Evolutionary conservation across 2,329 filamentous ascomycete species (phyloP), one percentile per base, ranked within the genome.

Genomic region (Microdochium bolleyi): DNA sequence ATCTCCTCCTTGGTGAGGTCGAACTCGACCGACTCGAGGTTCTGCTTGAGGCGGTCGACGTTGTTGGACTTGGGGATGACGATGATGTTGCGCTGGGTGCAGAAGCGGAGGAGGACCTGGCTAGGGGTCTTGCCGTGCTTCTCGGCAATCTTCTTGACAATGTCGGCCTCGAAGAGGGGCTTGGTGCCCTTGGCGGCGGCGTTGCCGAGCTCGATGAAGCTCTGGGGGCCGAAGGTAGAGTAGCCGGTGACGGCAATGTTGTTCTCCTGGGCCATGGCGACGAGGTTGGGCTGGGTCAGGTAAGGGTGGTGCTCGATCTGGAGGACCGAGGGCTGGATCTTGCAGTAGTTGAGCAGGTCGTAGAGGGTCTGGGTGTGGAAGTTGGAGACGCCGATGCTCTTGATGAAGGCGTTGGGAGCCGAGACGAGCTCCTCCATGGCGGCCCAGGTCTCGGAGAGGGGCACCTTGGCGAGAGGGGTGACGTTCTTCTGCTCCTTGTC

Each of bases 281-380:
- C 65, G 49, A 85, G 70, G 9, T 73, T 70, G 34, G 71, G 67
- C 68, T 85, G 82, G 5, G 77, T 78, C 34, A 85, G 73, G 71
- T 85, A 95, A 24, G 89, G 89, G 78, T 95, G 89, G 73, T 92
- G 88, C 77, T 95, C 89, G 67, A 95, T 85, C 76, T 95, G 90
- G 57, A 94, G 82, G 37, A 86, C 85, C 49, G 88, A 85, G 4
- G 88, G 87, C 34, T 77, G 77, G 70, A 91, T 80, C 63, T 81
- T 83, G 59, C 88, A 88, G 71, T 91, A 89, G 62, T 86, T 83
- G 65, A 92, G 78, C 55, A 92, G 73, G 69, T 95, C 89, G 68
- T 92, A 85, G 63, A 95, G 71, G 56, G 89, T 75, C 69, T 88
- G 81, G 37, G 80, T 79, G 69, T 87, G 85, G 80, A 91, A 92